Evolutionary conservation across 306 rosid genomes (phyloP).

Genomic region (Parietaria judaica): DNA sequence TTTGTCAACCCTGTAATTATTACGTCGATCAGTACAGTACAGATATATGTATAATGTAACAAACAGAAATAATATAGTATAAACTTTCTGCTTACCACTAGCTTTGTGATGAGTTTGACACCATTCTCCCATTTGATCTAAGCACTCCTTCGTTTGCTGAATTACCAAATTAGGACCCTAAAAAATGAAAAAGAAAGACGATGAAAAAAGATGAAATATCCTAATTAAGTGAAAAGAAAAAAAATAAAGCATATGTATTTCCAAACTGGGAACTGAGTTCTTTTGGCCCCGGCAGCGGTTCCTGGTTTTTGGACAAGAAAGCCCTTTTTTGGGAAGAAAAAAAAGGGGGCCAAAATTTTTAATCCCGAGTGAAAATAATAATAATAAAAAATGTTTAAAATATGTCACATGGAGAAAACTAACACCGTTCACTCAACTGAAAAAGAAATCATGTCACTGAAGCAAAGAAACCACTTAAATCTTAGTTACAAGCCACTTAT

Average conservation of each 20-base stretch:
- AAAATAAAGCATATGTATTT: background rate
- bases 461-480: too few relatives aligned
- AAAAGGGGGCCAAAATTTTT: too few relatives aligned
- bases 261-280: too few relatives aligned
- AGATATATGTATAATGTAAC: background rate
- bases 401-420: too few relatives aligned
- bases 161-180: slow-evolving; percentile 98
- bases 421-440: too few relatives aligned
- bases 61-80: background rate
- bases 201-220: background rate
- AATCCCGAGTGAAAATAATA: too few relatives aligned
- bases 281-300: too few relatives aligned
- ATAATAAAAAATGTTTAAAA: too few relatives aligned
- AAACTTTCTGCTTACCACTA: slow-evolving; percentile 60
- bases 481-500: background rate
- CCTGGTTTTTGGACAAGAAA: too few relatives aligned
- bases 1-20: slow-evolving; percentile 56
- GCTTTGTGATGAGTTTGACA: slow-evolving; percentile 84
- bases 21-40: slow-evolving; percentile 12
- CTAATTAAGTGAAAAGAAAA: background rate
- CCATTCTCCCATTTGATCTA: slow-evolving; percentile 95
- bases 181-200: slow-evolving; percentile 20
- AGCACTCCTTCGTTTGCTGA: slow-evolving; percentile 74
- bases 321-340: too few relatives aligned
- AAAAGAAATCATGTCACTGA: too few relatives aligned